A percentile compares a stretch with the other conserved stretches of the same genome.
These are phyloP conservation scores for Phaeotremella skinneri DNA, from an alignment of 768 basidiomycete genomes.

Conservation along the genomic window DNA sequence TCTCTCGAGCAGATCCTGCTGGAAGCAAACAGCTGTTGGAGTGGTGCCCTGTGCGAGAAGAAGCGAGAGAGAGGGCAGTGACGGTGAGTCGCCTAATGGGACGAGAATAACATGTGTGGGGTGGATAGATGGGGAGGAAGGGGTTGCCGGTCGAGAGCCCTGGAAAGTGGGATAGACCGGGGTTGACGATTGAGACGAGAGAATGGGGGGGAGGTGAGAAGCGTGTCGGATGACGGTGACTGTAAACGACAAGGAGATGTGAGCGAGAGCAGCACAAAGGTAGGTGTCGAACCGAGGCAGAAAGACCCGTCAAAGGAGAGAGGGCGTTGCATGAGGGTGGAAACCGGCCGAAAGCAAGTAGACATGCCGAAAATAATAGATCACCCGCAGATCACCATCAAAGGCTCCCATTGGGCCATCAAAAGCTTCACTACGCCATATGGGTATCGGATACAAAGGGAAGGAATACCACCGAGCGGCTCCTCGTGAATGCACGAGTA, in stretches of 20 bases:
- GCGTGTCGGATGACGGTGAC: slow-evolving; percentile 44
- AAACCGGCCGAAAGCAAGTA: neutral
- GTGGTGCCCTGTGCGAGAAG: slow-evolving; percentile 47
- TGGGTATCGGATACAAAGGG: too few species aligned
- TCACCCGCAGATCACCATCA: neutral
- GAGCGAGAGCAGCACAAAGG: neutral
- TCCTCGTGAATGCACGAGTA: too few species aligned
- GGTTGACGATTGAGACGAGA: slow-evolving; percentile 12
- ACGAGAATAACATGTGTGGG: slow-evolving; percentile 44
- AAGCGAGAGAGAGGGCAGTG: slow-evolving; percentile 47
- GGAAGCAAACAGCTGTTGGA: slow-evolving; percentile 50
- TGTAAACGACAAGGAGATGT: slow-evolving; percentile 14
- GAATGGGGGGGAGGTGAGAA: slow-evolving; percentile 33
- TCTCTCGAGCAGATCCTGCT: slow-evolving; percentile 49
- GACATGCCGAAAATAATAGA: neutral
- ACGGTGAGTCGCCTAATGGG: slow-evolving; percentile 47
- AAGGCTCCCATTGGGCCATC: too few species aligned
- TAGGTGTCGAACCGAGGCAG: neutral
- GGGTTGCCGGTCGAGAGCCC: slow-evolving; percentile 9
- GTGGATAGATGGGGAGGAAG: slow-evolving; percentile 17
- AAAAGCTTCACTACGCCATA: too few species aligned
- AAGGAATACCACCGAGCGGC: too few species aligned
- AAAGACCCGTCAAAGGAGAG: slow-evolving; percentile 4
- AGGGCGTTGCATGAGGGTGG: slow-evolving; percentile 6
- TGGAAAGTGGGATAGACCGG: slow-evolving; percentile 16